Conservation (phyloP, 345 rosid genomes). For the Zanthoxylum bungeanum region DNA sequence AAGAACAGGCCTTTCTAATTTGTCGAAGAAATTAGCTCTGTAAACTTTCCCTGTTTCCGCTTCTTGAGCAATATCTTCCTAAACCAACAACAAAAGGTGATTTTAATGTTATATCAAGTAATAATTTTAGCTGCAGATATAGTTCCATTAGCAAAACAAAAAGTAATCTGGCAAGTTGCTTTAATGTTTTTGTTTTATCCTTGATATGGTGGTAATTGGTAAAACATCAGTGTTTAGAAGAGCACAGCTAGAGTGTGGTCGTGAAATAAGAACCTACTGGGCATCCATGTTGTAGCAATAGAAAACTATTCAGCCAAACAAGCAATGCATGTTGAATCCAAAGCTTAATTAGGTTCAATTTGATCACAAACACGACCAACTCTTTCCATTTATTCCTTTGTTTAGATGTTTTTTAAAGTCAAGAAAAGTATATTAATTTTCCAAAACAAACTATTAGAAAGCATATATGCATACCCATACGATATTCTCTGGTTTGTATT, state of each 20-base stretch:
- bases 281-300: background rate
- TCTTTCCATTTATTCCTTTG: background rate
- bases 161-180: background rate
- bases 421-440: background rate
- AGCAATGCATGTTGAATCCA: background rate
- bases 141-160: background rate
- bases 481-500: too few species aligned
- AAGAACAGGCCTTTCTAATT: constrained; percentile 47
- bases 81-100: background rate
- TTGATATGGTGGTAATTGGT: background rate
- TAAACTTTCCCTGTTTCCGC: constrained; percentile 76
- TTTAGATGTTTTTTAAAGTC: background rate
- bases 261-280: background rate
- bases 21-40: constrained; percentile 52
- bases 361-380: background rate
- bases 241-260: background rate
- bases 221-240: background rate
- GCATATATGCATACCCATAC: constrained; percentile 46
- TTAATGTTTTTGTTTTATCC: background rate
- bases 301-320: background rate
- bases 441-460: background rate
- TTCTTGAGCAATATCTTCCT: constrained; percentile 69
- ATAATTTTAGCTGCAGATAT: background rate
- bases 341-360: background rate
- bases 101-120: background rate